Evolutionary conservation across 2,329 filamentous ascomycete genomes (phyloP), one percentile per base, ranked within the genome.

Genomic region (Gaeumannomyces tritici): DNA sequence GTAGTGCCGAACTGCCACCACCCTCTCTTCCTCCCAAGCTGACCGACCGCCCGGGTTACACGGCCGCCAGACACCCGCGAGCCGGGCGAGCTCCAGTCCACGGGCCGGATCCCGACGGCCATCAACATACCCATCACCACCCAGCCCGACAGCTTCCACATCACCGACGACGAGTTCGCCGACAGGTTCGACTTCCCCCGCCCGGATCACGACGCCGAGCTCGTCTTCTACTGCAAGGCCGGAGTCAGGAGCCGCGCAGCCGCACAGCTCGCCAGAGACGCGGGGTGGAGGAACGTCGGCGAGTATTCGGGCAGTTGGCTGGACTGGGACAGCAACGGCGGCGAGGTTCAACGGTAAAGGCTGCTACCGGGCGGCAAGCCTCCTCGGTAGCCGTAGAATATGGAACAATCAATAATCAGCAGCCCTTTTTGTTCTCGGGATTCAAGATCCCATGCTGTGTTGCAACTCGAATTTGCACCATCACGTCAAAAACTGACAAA

Each of bases 191-290:
- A 91, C 4, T 96, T 89, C 70, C 76, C 81, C 64, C 89, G 90
- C 64, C 93, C 81, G 0, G 69, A 70, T 2, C 78, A 77, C 64
- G 79, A 84, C 57, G 73, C 74, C 35, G 79, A 84, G 66, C 73
- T 96, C 18, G 81, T 98, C 4, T 95, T 98, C 70, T 98, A 96
- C 75, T 99, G 95, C 77, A 96, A 91, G 77, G 88, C 93, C 0
- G 95, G 95, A 2, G 90, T 98, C 66, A 81, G 95, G 71, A 91
- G 90, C 68, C 79, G 81, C 57, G 84, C 89, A 0, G 93, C 93
- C 8, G 92, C 92, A 8, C 81, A 83, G 66, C 74, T 97, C 73
- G 95, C 95, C 33, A 79, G 80, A 68, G 83, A 89, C 71, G 88
- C 87, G 2, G 93, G 93, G 12, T 98, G 90, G 81, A 75, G 76